Conservation (phyloP, 306 rosid genomes). For the Inga leiocalycina region DNA sequence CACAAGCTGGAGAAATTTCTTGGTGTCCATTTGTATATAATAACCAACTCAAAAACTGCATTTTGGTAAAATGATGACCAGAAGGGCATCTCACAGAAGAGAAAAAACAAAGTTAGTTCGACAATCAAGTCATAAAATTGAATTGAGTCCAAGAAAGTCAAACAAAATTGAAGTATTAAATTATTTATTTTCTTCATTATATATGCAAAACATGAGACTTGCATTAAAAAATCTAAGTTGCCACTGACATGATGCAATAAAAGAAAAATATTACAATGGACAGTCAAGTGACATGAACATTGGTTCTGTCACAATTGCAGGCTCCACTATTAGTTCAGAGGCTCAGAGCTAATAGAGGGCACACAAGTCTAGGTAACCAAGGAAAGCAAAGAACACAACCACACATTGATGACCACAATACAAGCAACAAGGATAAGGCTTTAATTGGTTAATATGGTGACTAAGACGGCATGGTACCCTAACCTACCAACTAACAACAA, state of each 20-base stretch:
- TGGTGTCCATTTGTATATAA: conserved; percentile 74
- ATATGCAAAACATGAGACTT: neutral
- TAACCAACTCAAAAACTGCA: conserved; percentile 83
- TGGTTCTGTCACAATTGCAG: neutral
- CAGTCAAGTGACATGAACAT: neutral
- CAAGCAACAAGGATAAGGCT: too few relatives aligned
- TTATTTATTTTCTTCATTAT: neutral
- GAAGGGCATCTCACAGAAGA: conserved; percentile 99
- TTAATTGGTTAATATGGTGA: neutral
- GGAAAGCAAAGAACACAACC: neutral
- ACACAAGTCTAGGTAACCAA: neutral
- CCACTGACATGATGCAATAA: neutral
- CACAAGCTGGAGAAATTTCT: conserved; percentile 81
- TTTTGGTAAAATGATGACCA: conserved; percentile 76
- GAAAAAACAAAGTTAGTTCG: conserved; percentile 91
- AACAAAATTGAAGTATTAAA: neutral
- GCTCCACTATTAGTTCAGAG: neutral
- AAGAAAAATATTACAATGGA: neutral
- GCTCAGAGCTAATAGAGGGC: neutral
- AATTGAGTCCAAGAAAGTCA: neutral
- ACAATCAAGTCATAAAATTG: conserved; percentile 35
- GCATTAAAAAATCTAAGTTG: neutral
- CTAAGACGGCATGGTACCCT: neutral
- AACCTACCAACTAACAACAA: neutral
- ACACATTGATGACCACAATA: neutral